Evolutionary conservation across 805 yeast genomes (phyloP), one percentile per base, ranked within the genome.

Genomic region (Ogataea neopini): DNA sequence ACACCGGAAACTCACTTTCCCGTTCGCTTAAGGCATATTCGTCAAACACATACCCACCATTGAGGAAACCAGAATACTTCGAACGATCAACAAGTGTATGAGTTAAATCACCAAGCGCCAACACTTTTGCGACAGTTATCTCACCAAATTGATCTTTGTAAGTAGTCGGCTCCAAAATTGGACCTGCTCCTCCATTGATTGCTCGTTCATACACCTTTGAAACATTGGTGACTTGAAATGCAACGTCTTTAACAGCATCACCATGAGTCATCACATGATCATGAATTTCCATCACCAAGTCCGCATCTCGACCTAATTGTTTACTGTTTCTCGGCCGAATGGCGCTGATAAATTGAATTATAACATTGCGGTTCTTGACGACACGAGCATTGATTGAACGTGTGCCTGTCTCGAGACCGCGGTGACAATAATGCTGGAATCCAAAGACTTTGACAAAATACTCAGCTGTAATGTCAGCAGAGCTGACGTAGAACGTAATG

Each of bases 211-310:
- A 83, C 2, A 76, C 71, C 1, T 53, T 52, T 3, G 68, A 73
- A 10, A 79, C 79, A 54, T 83, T 70, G 4, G 65, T 68, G 0
- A 86, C 92, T n/a, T 60, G 60, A 56, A 88, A 84, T 0, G 88
- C 77, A 9, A 88, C 79, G 59, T 88, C 94, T 62, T 80, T 80
- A n/a, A 88, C 88, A 4, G 88, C 86, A 60, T 86, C 91, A 1
- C 95, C 92, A 63, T 88, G 96, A 4, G 56, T 62, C 5, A 62
- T 57, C 6, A 82, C 65, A 54, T 77, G 82, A 10, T 63, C 56
- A 50, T 74, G 76, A 18, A 82, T 75, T 23, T 67, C 71, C 14
- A 52, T 51, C 17, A 56, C 47, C 6, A 53, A 11, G 6, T 22
- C 32, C 4, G 29, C 23, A 15, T 49, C 52, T 5, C 51, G 45